Evolutionary conservation across 2,329 filamentous ascomycete genomes (phyloP).

Genomic region (Diaporthe caulivora): DNA sequence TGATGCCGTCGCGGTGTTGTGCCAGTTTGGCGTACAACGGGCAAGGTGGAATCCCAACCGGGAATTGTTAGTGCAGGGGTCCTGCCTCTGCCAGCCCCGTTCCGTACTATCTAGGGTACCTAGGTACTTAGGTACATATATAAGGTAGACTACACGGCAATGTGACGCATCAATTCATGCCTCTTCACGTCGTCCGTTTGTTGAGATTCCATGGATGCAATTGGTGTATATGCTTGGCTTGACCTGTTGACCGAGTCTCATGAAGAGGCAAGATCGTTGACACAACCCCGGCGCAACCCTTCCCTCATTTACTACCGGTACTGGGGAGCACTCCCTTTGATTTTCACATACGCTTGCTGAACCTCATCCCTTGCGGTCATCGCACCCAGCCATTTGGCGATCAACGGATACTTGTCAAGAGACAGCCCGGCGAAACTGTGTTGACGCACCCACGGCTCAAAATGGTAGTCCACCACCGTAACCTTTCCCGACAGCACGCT

Average conservation of each 20-base stretch:
- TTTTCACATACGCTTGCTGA: not conserved
- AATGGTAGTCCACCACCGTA: not conserved
- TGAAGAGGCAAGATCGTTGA: too few relatives aligned
- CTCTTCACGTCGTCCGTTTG: too few relatives aligned
- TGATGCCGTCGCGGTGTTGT: constrained; percentile 3
- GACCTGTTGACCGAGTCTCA: too few relatives aligned
- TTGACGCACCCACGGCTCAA: not conserved
- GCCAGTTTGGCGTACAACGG: not conserved
- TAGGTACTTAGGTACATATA: too few relatives aligned
- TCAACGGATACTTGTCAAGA: not conserved
- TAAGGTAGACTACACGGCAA: not conserved
- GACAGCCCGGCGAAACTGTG: not conserved
- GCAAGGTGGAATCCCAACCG: not conserved
- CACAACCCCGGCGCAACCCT: too few relatives aligned
- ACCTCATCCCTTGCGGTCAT: not conserved
- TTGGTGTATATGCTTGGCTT: too few relatives aligned
- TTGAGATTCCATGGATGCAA: too few relatives aligned
- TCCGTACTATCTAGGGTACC: too few relatives aligned
- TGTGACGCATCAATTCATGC: too few relatives aligned
- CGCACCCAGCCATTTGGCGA: not conserved
- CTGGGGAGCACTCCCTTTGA: not conserved
- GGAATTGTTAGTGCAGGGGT: not conserved
- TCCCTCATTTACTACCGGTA: too few relatives aligned
- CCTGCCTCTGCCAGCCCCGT: too few relatives aligned
- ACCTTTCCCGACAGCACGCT: not conserved